phyloP scores from a whole-genome alignment of 306 rosid species.

The Arachis hypogaea region DNA sequence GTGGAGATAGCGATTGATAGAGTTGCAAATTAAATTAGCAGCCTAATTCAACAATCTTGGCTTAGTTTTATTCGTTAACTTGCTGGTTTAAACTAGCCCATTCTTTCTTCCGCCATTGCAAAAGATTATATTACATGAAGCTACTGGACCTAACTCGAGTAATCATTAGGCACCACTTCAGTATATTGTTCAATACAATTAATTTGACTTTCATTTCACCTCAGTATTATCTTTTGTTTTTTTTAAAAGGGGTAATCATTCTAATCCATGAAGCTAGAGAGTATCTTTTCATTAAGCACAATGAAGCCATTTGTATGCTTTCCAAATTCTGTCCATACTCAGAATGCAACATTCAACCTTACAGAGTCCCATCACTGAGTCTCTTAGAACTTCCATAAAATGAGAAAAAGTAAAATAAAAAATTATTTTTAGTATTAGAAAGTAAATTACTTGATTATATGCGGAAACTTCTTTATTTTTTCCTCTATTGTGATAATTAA shows the following conservation, averaged over 20 bases:
- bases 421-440: neutral
- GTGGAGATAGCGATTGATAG: conserved; percentile 24
- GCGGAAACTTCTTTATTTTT: neutral
- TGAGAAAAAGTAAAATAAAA: too few relatives aligned
- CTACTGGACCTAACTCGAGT: neutral
- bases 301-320: conserved; percentile 21
- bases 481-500: neutral
- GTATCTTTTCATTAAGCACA: conserved; percentile 22
- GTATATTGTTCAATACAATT: neutral
- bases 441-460: neutral
- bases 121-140: neutral
- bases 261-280: neutral
- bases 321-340: too few relatives aligned
- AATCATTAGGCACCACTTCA: neutral
- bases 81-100: neutral
- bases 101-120: neutral
- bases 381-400: too few relatives aligned
- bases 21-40: neutral
- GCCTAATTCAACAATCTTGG: neutral
- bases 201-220: neutral
- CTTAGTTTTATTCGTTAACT: conserved; percentile 8
- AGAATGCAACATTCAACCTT: neutral
- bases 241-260: too few relatives aligned
- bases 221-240: too few relatives aligned
- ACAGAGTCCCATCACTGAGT: too few relatives aligned